Base-by-base conservation (phyloP, 2,329 filamentous ascomycete genomes). In the Grosmannia serpens region DNA sequence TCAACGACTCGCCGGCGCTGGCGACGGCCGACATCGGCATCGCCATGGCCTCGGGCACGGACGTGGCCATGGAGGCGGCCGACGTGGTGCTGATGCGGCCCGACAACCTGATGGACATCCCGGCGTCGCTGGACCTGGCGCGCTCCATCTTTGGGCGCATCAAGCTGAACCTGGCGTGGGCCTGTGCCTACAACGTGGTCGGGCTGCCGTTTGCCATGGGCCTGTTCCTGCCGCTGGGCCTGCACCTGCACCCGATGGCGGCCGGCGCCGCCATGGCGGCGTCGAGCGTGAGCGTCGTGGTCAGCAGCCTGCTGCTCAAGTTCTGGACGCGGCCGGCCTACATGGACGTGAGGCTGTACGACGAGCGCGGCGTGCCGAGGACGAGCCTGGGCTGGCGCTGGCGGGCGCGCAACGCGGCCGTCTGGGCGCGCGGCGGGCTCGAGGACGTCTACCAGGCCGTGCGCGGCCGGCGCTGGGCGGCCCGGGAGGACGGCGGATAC, bases 151-250 rank as follows among this genome's bases (percentile, higher is more conserved):
- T 99, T 78, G 80, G 77, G 58, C 86, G 94, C 64, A 99, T 99
- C 77, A 95, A 95, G 76, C 73, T 95, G 65, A 99, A 99, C 71
- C 80, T 99, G 3, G 77, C 85, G 2, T 96, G 94, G 89, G 91
- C 91, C 0, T 97, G 91, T 70, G 75, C 90, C 62, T 99, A 99
- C 80, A 99, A 99, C 71, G 62, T 90, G 54, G 75, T 97, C 61
- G 94, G 94, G 1, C 78, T 99, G 17, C 94, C 94, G 2, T 95
- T 99, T 66, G 94, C 94, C 47, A 97, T 97, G 94, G 94, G 94
- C 27, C 75, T 97, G 66, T 95, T 97, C 76, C 77, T 99, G 5
- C 92, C 94, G 1, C 84, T 96, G 64, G 94, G 92, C 35, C 82
- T 88, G 61, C 86, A 91, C 66, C 77, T 97, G 63, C 94, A 95